Evolutionary conservation across 2,329 filamentous ascomycete genomes (phyloP).

Genomic region (Podosphaera aphanis): DNA sequence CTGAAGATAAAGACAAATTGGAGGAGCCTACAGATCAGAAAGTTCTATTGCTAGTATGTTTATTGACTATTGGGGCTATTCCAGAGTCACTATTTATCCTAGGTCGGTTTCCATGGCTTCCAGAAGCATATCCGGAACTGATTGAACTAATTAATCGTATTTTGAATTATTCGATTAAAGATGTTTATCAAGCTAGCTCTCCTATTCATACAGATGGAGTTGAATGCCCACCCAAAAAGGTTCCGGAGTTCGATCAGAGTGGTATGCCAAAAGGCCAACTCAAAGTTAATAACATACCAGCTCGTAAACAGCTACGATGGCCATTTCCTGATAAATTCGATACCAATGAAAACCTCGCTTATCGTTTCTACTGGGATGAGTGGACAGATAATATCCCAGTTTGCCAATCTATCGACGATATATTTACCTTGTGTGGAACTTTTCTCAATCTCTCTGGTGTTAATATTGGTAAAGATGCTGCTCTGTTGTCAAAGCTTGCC

Average conservation of each 20-base stretch:
- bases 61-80: constrained; percentile 75
- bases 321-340: constrained; percentile 59
- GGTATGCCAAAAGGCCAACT: constrained; percentile 46
- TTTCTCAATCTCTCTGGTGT: constrained; percentile 70
- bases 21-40: constrained; percentile 76
- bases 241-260: constrained; percentile 36
- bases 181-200: constrained; percentile 32
- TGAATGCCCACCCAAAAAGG: constrained; percentile 23
- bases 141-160: constrained; percentile 67
- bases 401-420: constrained; percentile 73
- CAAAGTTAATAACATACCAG: constrained; percentile 31
- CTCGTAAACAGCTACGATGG: constrained; percentile 57
- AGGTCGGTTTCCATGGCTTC: constrained; percentile 78
- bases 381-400: constrained; percentile 86
- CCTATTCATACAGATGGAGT: constrained; percentile 17
- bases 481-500: constrained; percentile 59
- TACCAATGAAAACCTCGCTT: constrained; percentile 49
- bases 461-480: constrained; percentile 66
- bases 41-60: constrained; percentile 55
- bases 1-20: constrained; percentile 25
- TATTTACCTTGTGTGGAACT: constrained; percentile 67
- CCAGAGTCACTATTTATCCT: constrained; percentile 85
- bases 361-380: constrained; percentile 92
- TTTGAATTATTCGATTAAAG: constrained; percentile 56
- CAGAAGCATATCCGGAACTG: constrained; percentile 64